Conservation (phyloP, 805 yeast species). For the Candida suzukii region DNA sequence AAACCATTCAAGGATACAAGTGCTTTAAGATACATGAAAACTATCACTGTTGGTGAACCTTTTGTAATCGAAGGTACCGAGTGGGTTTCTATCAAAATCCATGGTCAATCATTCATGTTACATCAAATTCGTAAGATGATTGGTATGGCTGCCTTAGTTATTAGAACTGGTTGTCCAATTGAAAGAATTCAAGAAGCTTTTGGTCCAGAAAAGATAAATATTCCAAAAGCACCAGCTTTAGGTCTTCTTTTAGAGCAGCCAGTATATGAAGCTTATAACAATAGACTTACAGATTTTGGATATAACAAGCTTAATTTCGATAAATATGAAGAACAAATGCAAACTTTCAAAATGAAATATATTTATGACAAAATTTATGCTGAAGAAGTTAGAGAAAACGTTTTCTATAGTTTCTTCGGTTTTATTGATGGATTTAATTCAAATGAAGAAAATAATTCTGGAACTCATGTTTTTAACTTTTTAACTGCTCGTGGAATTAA, state of each 20-base stretch:
- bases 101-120: slow-evolving; percentile 97
- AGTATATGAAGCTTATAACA: slow-evolving; percentile 80
- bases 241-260: slow-evolving; percentile 90
- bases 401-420: slow-evolving; percentile 84
- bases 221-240: slow-evolving; percentile 96
- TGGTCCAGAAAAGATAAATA: slow-evolving; percentile 65
- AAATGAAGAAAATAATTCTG: slow-evolving; percentile 33
- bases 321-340: slow-evolving; percentile 62
- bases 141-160: slow-evolving; percentile 82
- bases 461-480: slow-evolving; percentile 57
- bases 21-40: slow-evolving; percentile 76
- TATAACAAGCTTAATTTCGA: slow-evolving; percentile 68
- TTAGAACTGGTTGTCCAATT: slow-evolving; percentile 80
- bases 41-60: slow-evolving; percentile 75
- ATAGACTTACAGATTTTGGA: slow-evolving; percentile 64
- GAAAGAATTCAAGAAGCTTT: slow-evolving; percentile 74
- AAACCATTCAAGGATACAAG: slow-evolving; percentile 79
- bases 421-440: slow-evolving; percentile 78
- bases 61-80: slow-evolving; percentile 90
- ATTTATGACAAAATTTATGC: slow-evolving; percentile 89
- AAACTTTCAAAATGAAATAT: slow-evolving; percentile 76
- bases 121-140: slow-evolving; percentile 98
- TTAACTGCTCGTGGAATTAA: slow-evolving; percentile 38
- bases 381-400: slow-evolving; percentile 84
- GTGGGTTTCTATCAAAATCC: slow-evolving; percentile 93